Conservation (phyloP, 2,329 filamentous ascomycete species). For the Ustulina deusta region DNA sequence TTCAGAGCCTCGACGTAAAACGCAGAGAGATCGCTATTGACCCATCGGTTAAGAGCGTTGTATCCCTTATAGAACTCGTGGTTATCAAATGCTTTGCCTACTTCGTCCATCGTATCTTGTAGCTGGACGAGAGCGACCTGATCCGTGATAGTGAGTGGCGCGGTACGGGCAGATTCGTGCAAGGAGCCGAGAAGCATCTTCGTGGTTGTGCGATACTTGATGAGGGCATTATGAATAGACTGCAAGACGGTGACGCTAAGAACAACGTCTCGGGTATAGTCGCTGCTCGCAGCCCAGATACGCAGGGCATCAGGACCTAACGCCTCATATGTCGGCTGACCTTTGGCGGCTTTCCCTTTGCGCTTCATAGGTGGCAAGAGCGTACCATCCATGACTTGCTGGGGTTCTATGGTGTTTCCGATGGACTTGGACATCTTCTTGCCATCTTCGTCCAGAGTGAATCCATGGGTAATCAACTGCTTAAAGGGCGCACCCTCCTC, state of each 20-base stretch:
- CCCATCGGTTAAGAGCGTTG: slow-evolving; percentile 80
- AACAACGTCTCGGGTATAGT: slow-evolving; percentile 89
- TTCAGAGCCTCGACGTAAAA: slow-evolving; percentile 96
- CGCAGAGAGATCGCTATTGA: slow-evolving; percentile 84
- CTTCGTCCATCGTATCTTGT: slow-evolving; percentile 71
- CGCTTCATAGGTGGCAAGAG: slow-evolving; percentile 77
- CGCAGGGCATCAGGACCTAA: slow-evolving; percentile 89
- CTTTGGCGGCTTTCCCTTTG: slow-evolving; percentile 64
- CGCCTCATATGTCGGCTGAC: slow-evolving; percentile 67
- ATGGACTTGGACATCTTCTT: slow-evolving; percentile 99
- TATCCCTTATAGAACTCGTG: slow-evolving; percentile 88
- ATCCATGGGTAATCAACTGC: slow-evolving; percentile 93
- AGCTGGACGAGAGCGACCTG: slow-evolving; percentile 84
- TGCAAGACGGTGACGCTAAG: slow-evolving; percentile 83
- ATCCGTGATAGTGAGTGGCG: slow-evolving; percentile 71
- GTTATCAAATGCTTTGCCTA: slow-evolving; percentile 72
- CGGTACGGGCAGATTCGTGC: slow-evolving; percentile 63
- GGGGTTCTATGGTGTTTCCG: slow-evolving; percentile 85
- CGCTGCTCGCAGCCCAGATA: slow-evolving; percentile 90
- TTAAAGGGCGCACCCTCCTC: slow-evolving; percentile 76
- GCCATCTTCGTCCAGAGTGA: slow-evolving; percentile 88
- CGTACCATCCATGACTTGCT: slow-evolving; percentile 86
- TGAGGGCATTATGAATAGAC: slow-evolving; percentile 78
- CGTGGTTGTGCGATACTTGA: slow-evolving; percentile 90
- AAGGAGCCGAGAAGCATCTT: slow-evolving; percentile 90